Percentiles rank a stretch among this genome's conserved stretches.
Evolutionary conservation across 2,329 filamentous ascomycete genomes (phyloP).

Genomic region (Venturia carpophila): DNA sequence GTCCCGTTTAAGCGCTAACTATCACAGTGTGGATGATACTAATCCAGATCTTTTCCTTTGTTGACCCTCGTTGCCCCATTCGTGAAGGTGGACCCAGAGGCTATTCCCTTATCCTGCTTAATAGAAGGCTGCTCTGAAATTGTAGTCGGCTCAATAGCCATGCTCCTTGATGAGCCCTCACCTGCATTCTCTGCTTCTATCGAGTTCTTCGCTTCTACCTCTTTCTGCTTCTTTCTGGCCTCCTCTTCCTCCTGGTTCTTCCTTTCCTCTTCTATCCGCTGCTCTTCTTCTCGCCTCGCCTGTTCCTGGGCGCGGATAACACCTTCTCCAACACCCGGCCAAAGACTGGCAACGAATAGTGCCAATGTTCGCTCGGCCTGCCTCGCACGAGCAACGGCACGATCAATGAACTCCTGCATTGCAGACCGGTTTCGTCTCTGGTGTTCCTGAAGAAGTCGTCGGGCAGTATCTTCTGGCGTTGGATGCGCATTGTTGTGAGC

Average conservation of each 20-base stretch:
- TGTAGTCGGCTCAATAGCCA: not conserved
- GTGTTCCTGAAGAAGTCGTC: slow-evolving; percentile 28
- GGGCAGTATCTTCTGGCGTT: slow-evolving; percentile 37
- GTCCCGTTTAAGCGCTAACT: not conserved
- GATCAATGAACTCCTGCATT: not conserved
- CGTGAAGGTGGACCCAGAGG: not conserved
- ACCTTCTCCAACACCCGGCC: slow-evolving; percentile 55
- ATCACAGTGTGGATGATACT: not conserved
- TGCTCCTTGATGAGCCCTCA: not conserved
- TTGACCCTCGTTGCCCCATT: slow-evolving; percentile 3
- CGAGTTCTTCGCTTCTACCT: slow-evolving; percentile 17
- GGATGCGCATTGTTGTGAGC: slow-evolving; percentile 20
- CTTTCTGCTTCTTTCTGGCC: slow-evolving; percentile 18
- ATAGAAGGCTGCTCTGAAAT: not conserved
- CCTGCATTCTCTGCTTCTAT: slow-evolving; percentile 17
- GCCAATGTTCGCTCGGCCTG: slow-evolving; percentile 46
- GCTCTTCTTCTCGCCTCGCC: slow-evolving; percentile 34
- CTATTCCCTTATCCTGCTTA: not conserved
- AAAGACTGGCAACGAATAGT: slow-evolving; percentile 55
- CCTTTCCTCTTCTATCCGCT: slow-evolving; percentile 21
- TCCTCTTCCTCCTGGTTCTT: slow-evolving; percentile 23
- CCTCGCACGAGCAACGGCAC: slow-evolving; percentile 9
- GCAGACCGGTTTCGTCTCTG: slow-evolving; percentile 6
- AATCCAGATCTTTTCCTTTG: slow-evolving; percentile 20
- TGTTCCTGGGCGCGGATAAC: slow-evolving; percentile 50